Evolutionary conservation across 169 alveolate species (phyloP), one percentile per base, ranked within the genome.

Genomic region (Plasmodium ovale): DNA sequence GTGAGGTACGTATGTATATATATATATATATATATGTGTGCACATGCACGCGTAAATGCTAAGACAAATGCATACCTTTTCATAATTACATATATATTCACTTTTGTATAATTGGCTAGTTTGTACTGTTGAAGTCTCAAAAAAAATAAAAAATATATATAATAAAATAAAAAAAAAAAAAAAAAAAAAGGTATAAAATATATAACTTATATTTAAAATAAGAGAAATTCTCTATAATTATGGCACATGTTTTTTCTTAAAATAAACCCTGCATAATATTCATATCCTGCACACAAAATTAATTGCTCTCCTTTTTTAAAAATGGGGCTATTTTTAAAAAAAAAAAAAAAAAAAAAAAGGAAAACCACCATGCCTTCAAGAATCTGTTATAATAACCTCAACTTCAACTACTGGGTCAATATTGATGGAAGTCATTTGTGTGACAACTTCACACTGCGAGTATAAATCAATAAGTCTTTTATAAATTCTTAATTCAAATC

Each of bases 401-500:
- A 97, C 99, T 90, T 97, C 99, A 21, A 98, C 99, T 47, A 98
- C 99, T 49, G 99, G 98, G 92, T 98, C 99, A 87, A 98, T 96
- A 93, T 96, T 96, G 94, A 98, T 96, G 68, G 99, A 96, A 60
- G 99, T 98, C 92, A 98, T 97, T 93, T 98, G 98, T 92, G 96
- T 96, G 89, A 98, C 99, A 53, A 97, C 98, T 71, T 97, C 99
- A 87, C 98, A 94, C 71, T 99, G 98, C 69, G 99, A 97, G 96
- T 96, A 98, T 91, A 98, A 92, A 93, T 97, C 99, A 94, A 98
- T 96, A 85, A 98, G 97, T 93, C 99, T 98, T 96, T 98, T 98
- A 98, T 98, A 98, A 87, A 98, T 97, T 67, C 99, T 96, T 97
- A 98, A 94, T 95, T 98, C 99, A 92, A 95, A 98, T 89, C 99